These are phyloP conservation scores for Aphanocladium album DNA, from an alignment of 2,329 filamentous ascomycete genomes.

Conservation along the genomic window DNA sequence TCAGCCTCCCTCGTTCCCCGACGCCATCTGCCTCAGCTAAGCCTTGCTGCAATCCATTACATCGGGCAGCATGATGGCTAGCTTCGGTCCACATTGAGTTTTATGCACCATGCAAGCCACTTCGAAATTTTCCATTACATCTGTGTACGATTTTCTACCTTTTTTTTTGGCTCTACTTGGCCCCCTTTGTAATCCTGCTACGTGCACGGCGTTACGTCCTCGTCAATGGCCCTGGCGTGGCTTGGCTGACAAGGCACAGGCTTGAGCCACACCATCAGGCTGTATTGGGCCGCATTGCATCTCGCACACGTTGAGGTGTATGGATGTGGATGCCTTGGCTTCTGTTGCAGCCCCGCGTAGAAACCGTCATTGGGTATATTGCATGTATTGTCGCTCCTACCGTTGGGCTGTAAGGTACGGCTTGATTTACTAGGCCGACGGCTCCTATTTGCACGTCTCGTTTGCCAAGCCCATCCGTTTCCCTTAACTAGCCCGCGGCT, in stretches of 20 bases:
- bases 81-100: conserved; percentile 14
- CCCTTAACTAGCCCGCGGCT: background rate
- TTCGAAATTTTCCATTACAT: conserved; percentile 10
- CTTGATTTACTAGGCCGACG: too few relatives aligned
- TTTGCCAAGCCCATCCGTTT: too few relatives aligned
- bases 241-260: background rate
- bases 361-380: background rate
- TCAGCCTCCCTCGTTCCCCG: background rate
- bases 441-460: too few relatives aligned
- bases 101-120: conserved; percentile 30
- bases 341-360: too few relatives aligned
- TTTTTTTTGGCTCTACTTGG: background rate
- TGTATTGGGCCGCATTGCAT: conserved; percentile 12
- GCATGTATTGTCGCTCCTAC: too few relatives aligned
- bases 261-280: conserved; percentile 8
- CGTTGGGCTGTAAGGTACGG: too few relatives aligned
- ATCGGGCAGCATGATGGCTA: conserved; percentile 1
- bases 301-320: background rate
- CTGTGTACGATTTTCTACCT: background rate
- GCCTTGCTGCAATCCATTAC: background rate
- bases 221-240: background rate
- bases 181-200: background rate
- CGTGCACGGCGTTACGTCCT: background rate
- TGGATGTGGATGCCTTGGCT: background rate
- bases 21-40: background rate